A percentile compares a stretch with the other conserved stretches of the same genome.
Evolutionary conservation across 139 green algal species (phyloP).

Genomic region (Chlamydomonas eustigma): DNA sequence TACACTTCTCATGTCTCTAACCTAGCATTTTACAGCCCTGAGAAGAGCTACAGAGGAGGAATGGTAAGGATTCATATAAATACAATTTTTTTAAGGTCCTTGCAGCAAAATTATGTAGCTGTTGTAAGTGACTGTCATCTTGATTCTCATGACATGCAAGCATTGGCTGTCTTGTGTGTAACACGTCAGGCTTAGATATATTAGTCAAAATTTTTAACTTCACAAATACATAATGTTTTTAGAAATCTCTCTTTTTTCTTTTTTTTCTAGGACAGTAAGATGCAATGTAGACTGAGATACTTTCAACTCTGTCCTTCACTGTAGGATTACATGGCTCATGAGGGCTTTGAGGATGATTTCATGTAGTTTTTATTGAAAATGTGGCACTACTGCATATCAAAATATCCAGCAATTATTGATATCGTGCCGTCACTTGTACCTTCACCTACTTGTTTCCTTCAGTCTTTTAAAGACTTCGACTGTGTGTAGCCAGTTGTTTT

Average conservation of each 20-base stretch:
- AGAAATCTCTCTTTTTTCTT: no score
- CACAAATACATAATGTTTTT: background rate
- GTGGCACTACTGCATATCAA: no score
- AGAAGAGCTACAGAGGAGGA: conserved; percentile 45
- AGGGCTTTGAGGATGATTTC: background rate
- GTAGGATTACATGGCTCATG: background rate
- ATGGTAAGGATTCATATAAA: background rate
- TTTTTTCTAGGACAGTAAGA: background rate
- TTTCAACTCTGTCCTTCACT: background rate
- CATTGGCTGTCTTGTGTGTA: no score
- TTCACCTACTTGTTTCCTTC: no score
- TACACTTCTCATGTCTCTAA: conserved; percentile 96
- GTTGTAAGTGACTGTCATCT: no score
- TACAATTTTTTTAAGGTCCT: background rate
- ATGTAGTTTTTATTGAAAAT: no score
- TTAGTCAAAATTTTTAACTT: background rate
- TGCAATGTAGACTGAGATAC: background rate
- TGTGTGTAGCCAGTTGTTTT: no score
- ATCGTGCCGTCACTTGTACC: no score
- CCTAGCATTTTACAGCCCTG: conserved; percentile 80
- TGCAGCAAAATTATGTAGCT: background rate
- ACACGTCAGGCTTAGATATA: background rate
- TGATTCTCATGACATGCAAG: no score
- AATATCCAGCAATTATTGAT: no score
- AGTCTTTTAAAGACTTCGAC: no score